Conservation (phyloP, 495 filamentous ascomycete genomes). For the Penicillium herquei region DNA sequence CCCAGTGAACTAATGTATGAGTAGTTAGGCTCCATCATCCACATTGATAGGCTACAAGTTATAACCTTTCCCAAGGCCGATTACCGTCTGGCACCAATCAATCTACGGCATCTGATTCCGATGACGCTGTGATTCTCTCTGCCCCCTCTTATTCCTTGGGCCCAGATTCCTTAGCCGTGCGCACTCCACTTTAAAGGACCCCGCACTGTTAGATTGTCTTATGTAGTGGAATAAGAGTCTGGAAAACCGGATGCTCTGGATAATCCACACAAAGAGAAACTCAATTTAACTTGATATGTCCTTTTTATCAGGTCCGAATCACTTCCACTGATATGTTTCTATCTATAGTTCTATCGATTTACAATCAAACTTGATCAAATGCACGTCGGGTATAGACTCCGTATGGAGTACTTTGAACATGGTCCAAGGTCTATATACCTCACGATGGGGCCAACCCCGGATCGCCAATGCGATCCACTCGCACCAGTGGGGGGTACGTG, state of each 20-base stretch:
- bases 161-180: conserved; percentile 15
- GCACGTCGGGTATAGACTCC: too few relatives aligned
- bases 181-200: conserved; percentile 13
- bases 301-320: too few relatives aligned
- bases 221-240: too few relatives aligned
- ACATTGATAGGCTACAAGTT: background rate
- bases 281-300: too few relatives aligned
- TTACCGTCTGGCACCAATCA: conserved; percentile 12
- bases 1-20: too few relatives aligned
- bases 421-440: background rate
- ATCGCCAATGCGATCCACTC: conserved; percentile 23
- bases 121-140: conserved; percentile 28
- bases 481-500: conserved; percentile 5
- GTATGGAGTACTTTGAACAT: background rate
- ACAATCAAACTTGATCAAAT: too few relatives aligned
- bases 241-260: too few relatives aligned
- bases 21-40: too few relatives aligned
- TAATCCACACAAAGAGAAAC: too few relatives aligned
- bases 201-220: too few relatives aligned
- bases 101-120: background rate
- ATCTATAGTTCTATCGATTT: too few relatives aligned
- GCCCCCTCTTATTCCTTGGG: conserved; percentile 7
- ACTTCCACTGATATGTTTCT: too few relatives aligned
- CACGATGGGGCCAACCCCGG: conserved; percentile 19
- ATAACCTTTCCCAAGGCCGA: background rate